Conservation (phyloP, 2,329 filamentous ascomycete species). For the Fusarium scirpi region DNA sequence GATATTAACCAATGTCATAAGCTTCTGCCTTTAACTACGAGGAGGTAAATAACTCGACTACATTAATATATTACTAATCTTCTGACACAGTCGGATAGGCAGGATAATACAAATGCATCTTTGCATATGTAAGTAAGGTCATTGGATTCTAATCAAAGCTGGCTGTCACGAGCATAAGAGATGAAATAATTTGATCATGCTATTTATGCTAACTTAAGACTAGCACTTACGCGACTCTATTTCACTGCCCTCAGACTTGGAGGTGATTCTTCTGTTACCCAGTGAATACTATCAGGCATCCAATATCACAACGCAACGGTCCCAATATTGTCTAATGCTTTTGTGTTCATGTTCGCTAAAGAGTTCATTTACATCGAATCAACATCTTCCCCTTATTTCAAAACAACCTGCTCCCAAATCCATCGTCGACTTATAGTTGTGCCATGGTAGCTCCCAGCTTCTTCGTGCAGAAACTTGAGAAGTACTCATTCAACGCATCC, state of each 20-base stretch:
- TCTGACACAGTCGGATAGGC: neutral
- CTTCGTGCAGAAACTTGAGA: constrained; percentile 77
- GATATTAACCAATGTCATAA: neutral
- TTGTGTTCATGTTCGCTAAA: constrained; percentile 13
- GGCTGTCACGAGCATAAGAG: neutral
- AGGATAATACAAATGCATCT: neutral
- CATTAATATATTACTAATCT: too few species aligned
- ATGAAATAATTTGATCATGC: neutral
- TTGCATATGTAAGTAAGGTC: neutral
- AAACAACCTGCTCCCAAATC: neutral
- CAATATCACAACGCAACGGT: neutral
- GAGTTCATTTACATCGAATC: neutral
- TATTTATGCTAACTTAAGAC: neutral
- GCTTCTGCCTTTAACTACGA: too few species aligned
- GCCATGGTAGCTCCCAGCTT: constrained; percentile 55
- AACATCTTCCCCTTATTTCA: neutral
- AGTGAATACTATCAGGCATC: neutral
- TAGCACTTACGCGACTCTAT: neutral
- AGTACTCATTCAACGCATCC: constrained; percentile 86
- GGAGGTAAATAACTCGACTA: neutral
- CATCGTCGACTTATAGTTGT: constrained; percentile 41
- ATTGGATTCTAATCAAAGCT: neutral
- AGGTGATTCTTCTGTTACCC: neutral
- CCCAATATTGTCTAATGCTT: neutral
- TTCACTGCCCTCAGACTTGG: neutral